phyloP scores from a whole-genome alignment of 352 stramenopile genomes.

The Stramenopiles sp. region DNA sequence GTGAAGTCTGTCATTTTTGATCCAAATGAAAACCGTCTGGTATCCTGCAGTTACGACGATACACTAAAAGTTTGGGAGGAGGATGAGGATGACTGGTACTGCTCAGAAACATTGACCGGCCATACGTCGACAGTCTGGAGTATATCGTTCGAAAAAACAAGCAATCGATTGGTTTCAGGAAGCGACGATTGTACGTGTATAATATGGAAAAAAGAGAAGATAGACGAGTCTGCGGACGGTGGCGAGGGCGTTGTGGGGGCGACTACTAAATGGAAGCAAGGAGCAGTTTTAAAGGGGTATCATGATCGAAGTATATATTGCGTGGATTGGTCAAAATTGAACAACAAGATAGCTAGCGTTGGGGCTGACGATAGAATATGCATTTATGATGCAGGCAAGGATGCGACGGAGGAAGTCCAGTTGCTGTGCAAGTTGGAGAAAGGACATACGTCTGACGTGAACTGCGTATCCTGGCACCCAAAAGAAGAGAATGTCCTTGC shows the following conservation, averaged over 20 bases:
- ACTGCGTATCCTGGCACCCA: conserved; percentile 77
- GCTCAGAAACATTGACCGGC: conserved; percentile 63
- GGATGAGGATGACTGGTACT: conserved; percentile 89
- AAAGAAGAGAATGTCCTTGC: conserved; percentile 50
- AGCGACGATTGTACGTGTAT: conserved; percentile 75
- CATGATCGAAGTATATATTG: conserved; percentile 73
- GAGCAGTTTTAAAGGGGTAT: conserved; percentile 44
- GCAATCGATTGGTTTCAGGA: conserved; percentile 51
- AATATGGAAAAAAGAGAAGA: conserved; percentile 61
- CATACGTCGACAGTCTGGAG: conserved; percentile 85
- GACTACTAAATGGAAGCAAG: conserved; percentile 53
- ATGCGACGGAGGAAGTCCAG: conserved; percentile 17
- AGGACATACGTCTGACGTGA: conserved; percentile 86
- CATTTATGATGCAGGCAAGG: conserved; percentile 43
- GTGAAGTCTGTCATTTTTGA: conserved; percentile 87
- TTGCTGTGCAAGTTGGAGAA: too few relatives aligned
- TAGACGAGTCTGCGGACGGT: conserved; percentile 26
- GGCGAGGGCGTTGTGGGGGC: conserved; percentile 15
- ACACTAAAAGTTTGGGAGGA: conserved; percentile 83
- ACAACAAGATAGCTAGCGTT: conserved; percentile 60
- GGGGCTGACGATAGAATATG: conserved; percentile 70
- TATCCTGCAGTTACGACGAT: conserved; percentile 75
- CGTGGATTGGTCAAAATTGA: conserved; percentile 64
- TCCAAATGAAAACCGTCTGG: conserved; percentile 47
- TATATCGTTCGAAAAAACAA: conserved; percentile 48